phyloP scores from a whole-genome alignment of 352 stramenopile genomes.

The Globisporangium solare region DNA sequence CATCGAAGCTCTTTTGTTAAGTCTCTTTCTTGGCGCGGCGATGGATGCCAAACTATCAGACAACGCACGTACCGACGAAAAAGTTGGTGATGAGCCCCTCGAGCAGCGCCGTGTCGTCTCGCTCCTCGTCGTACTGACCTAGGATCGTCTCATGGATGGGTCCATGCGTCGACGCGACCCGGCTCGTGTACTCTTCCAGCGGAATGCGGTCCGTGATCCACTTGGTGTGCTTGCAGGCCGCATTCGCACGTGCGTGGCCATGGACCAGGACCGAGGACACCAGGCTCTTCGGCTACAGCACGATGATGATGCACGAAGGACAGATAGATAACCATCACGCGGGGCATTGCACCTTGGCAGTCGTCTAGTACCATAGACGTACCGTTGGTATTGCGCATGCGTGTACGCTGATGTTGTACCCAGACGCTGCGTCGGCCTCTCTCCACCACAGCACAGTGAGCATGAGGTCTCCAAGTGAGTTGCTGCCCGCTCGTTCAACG shows the following conservation, averaged over 20 bases:
- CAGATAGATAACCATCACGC: background rate
- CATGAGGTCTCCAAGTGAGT: conserved; percentile 35
- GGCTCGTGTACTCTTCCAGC: conserved; percentile 32
- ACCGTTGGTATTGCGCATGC: conserved; percentile 44
- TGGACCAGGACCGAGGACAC: conserved; percentile 46
- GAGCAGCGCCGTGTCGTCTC: conserved; percentile 34
- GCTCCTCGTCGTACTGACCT: conserved; percentile 13
- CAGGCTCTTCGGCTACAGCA: conserved; percentile 21
- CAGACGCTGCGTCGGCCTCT: background rate
- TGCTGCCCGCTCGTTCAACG: conserved; percentile 4
- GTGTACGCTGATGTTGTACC: conserved; percentile 42
- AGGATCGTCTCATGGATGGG: conserved; percentile 61
- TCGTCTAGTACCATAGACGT: conserved; percentile 8
- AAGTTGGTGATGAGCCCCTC: conserved; percentile 82
- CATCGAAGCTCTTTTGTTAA: background rate
- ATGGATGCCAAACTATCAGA: too few relatives aligned
- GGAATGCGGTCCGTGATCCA: conserved; percentile 58
- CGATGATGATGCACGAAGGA: too few relatives aligned
- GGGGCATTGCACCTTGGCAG: background rate
- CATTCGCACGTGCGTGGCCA: conserved; percentile 35
- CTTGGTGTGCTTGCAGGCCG: conserved; percentile 61
- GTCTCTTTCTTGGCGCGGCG: too few relatives aligned
- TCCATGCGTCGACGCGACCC: conserved; percentile 17
- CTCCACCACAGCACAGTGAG: conserved; percentile 60
- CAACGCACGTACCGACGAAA: conserved; percentile 47